phyloP scores from a whole-genome alignment of 148 eudicot genomes.

The Rhododendron vialii region DNA sequence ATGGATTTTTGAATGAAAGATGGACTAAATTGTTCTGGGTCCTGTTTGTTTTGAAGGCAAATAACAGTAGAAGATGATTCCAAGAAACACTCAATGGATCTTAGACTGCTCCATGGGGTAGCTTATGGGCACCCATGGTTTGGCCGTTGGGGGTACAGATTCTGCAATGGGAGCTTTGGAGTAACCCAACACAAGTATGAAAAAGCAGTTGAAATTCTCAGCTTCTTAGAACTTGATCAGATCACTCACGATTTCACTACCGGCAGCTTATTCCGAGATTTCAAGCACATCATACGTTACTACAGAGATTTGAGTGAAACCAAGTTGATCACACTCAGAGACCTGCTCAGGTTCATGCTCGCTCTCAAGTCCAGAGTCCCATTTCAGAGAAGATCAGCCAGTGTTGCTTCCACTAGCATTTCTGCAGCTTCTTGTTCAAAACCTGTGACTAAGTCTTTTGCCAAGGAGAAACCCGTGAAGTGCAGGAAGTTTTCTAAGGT shows the following conservation, averaged over 20 bases:
- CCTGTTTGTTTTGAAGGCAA: slow-evolving; percentile 38
- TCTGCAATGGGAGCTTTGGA: slow-evolving; percentile 74
- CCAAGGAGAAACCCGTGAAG: slow-evolving; percentile 34
- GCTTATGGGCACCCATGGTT: slow-evolving; percentile 87
- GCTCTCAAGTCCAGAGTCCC: slow-evolving; percentile 35
- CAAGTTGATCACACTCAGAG: slow-evolving; percentile 50
- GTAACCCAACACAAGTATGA: slow-evolving; percentile 51
- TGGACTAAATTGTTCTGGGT: background rate
- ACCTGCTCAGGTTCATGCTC: slow-evolving; percentile 68
- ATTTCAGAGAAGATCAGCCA: background rate
- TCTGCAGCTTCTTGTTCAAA: background rate
- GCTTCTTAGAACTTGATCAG: slow-evolving; percentile 53
- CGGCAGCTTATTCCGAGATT: slow-evolving; percentile 10
- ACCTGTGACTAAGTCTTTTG: background rate
- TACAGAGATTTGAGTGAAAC: slow-evolving; percentile 62
- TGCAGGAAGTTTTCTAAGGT: slow-evolving; percentile 49
- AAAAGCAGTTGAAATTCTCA: slow-evolving; percentile 53
- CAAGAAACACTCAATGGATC: slow-evolving; percentile 67
- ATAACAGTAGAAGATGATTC: slow-evolving; percentile 72
- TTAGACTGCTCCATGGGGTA: slow-evolving; percentile 68
- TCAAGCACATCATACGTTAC: slow-evolving; percentile 38
- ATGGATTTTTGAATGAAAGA: background rate
- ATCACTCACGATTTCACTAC: slow-evolving; percentile 22
- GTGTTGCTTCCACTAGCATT: background rate
- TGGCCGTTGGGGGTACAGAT: slow-evolving; percentile 79